Evolutionary conservation across 768 basidiomycete genomes (phyloP), one percentile per base, ranked within the genome.

Genomic region (Leucosporidium yakuticum): DNA sequence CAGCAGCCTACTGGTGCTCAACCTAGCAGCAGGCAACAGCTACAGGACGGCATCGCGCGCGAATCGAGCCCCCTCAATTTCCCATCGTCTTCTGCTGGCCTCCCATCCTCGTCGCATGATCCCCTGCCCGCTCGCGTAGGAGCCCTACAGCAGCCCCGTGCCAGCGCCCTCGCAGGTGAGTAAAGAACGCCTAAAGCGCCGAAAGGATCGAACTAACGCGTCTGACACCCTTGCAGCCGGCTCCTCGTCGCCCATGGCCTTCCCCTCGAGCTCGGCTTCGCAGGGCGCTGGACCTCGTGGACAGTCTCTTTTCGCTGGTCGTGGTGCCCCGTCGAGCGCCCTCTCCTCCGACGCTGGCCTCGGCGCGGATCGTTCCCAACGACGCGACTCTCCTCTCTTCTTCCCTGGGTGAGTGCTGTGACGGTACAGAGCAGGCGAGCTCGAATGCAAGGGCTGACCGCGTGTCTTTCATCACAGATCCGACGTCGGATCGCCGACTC

Each of bases 401-500:
- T 81, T 81, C 74, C 80, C 81, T 36, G 78, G 77, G 80, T 80
- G 48, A 63, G 79, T 72, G 17, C n/a, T 23, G 27, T 7, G 14
- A 12, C 4, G 29, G 8, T 19, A 31, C 4, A 19, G 54, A 19
- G 25, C 54, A 19, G 12, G 54, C 14, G 11, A 4, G 27, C 17
- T 6, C 4, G 5, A 25, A 5, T 15, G 27, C 25, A 5, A 17
- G 4, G n/a, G 27, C 54, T 25, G n/a, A 55, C 20, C 17, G 17
- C 25, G 17, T 29, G 17, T 12, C n/a, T 19, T 17, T 17, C 15
- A 2, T 4, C 19, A 9, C 48, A 73, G 68, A 4, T 66, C 73
- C 51, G 74, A 69, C 31, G 75, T 79, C 56, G 79, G 78, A 77
- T 74, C 82, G 2, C 79, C 83, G 12, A 89, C 89, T 0, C 89